phyloP scores from a whole-genome alignment of 306 rosid species.

The Prunus davidiana region DNA sequence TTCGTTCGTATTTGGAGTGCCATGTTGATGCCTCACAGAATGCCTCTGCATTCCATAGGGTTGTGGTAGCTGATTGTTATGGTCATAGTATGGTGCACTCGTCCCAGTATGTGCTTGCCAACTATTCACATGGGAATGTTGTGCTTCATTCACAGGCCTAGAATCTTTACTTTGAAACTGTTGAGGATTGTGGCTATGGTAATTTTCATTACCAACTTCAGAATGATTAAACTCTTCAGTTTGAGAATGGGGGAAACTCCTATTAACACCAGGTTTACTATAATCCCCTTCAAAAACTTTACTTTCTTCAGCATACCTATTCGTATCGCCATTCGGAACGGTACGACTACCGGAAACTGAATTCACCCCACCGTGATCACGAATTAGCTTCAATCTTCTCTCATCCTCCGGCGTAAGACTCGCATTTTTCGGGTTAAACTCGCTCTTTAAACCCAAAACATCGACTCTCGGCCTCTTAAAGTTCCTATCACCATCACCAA shows the following conservation, averaged over 20 bases:
- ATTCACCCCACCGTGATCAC: constrained; percentile 63
- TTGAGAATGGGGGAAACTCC: too few species aligned
- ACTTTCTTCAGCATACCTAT: constrained; percentile 7
- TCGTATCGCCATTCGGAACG: not conserved
- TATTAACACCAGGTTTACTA: too few species aligned
- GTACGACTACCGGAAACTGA: constrained; percentile 1
- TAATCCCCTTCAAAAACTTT: not conserved
- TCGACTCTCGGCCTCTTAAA: constrained; percentile 63
- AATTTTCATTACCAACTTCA: not conserved
- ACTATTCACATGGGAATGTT: constrained; percentile 9
- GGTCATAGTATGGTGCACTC: constrained; percentile 29
- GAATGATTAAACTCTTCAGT: too few species aligned
- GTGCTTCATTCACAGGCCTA: constrained; percentile 14
- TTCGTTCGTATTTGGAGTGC: constrained; percentile 20
- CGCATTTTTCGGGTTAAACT: constrained; percentile 12
- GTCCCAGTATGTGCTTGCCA: not conserved
- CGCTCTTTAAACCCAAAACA: constrained; percentile 24
- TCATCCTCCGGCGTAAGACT: constrained; percentile 45
- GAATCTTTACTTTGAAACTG: not conserved
- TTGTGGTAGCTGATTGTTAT: constrained; percentile 10
- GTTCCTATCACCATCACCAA: constrained; percentile 43
- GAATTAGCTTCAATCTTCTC: constrained; percentile 75
- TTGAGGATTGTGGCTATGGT: too few species aligned
- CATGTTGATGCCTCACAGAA: constrained; percentile 11
- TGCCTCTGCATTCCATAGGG: constrained; percentile 27